phyloP scores from a whole-genome alignment of 352 stramenopile species.

The Phytophthora chlamydospora region DNA sequence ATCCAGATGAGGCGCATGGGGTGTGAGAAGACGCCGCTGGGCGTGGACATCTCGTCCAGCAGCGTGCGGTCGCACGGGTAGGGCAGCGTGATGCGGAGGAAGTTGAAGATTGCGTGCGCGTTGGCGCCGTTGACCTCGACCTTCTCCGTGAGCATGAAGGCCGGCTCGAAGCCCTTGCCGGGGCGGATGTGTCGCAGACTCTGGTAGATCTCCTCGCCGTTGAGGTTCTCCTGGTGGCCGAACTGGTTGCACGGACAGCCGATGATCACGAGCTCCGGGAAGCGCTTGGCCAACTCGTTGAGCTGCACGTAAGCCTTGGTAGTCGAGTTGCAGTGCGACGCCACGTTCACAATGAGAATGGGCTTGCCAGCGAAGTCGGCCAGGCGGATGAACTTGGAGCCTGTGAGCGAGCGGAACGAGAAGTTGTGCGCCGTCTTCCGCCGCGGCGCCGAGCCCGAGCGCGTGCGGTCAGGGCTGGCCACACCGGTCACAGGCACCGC shows the following conservation, averaged over 20 bases:
- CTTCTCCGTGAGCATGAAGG: conserved; percentile 82
- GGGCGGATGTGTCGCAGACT: conserved; percentile 78
- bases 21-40: conserved; percentile 80
- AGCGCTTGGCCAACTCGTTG: conserved; percentile 66
- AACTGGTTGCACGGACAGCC: conserved; percentile 86
- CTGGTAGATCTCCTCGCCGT: conserved; percentile 78
- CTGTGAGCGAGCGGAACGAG: conserved; percentile 71
- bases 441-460: conserved; percentile 19
- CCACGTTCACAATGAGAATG: conserved; percentile 79
- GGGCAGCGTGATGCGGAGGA: conserved; percentile 70
- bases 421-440: conserved; percentile 80
- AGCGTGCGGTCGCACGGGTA: conserved; percentile 77
- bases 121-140: conserved; percentile 83
- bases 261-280: conserved; percentile 73
- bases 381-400: conserved; percentile 66
- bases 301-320: conserved; percentile 75
- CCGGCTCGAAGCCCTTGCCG: conserved; percentile 69
- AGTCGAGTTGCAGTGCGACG: conserved; percentile 84
- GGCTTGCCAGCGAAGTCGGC: conserved; percentile 71
- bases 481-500: conserved; percentile 42
- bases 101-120: conserved; percentile 82
- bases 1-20: conserved; percentile 88
- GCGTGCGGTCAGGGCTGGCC: conserved; percentile 40
- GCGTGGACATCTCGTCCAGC: conserved; percentile 80
- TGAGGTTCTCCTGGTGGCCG: conserved; percentile 83